A percentile compares a stretch with the other conserved stretches of the same genome.
phyloP scores from a whole-genome alignment of 2,329 filamentous ascomycete species.

The Phaeosphaeria sp. region DNA sequence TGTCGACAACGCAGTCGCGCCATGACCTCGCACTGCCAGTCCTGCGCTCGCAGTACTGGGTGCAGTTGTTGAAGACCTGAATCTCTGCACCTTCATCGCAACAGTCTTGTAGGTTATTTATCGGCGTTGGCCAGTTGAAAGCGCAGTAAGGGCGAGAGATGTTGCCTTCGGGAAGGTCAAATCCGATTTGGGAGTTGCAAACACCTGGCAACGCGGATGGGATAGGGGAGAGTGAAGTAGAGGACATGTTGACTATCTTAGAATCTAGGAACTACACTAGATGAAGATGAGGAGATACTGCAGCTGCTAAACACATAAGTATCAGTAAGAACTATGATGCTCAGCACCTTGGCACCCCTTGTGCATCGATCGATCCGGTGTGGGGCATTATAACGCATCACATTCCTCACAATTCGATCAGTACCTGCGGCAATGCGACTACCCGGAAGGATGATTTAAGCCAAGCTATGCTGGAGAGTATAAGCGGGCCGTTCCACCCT shows the following conservation, averaged over 20 bases:
- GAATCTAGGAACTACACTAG: too few species aligned
- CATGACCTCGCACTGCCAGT: neutral
- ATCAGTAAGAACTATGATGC: neutral
- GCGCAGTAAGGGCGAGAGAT: neutral
- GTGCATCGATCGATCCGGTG: neutral
- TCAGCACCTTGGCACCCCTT: neutral
- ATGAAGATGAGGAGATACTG: too few species aligned
- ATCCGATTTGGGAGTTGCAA: neutral
- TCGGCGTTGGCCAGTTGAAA: neutral
- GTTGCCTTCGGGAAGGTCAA: neutral
- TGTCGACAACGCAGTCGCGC: neutral
- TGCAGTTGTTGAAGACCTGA: neutral
- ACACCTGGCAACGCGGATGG: neutral
- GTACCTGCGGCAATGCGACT: neutral
- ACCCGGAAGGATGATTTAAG: neutral
- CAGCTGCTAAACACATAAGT: neutral
- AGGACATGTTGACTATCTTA: neutral
- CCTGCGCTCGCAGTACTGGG: neutral
- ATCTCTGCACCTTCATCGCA: neutral
- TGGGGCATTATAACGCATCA: neutral
- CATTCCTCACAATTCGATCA: neutral
- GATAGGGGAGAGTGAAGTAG: neutral
- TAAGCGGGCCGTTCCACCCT: neutral
- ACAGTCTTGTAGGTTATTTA: neutral
- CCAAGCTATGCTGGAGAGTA: neutral